phyloP scores from a whole-genome alignment of 2,329 filamentous ascomycete species.

The Colletotrichum destructivum region DNA sequence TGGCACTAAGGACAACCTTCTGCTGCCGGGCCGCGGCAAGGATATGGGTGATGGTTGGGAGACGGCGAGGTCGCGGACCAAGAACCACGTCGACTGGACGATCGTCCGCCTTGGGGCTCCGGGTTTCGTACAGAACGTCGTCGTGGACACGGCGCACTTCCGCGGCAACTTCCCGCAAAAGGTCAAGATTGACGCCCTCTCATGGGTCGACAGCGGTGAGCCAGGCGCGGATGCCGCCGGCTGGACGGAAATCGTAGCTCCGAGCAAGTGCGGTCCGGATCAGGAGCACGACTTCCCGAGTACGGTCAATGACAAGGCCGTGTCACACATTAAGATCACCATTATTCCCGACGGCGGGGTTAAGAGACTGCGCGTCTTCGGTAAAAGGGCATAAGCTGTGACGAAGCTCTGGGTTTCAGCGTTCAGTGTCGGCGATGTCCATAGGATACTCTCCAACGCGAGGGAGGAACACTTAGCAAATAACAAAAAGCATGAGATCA shows the following conservation, averaged over 20 bases:
- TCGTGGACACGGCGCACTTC: constrained; percentile 88
- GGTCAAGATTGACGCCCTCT: constrained; percentile 76
- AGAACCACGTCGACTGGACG: constrained; percentile 85
- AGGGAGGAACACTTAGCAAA: neutral
- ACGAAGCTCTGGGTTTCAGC: neutral
- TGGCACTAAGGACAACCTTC: constrained; percentile 83
- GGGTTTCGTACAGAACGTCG: constrained; percentile 74
- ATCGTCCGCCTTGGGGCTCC: constrained; percentile 80
- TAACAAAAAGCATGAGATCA: too few relatives aligned
- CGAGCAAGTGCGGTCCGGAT: constrained; percentile 81
- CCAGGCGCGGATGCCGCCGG: constrained; percentile 69
- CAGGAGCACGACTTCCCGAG: constrained; percentile 78
- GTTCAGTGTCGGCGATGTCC: neutral
- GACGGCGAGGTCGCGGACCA: constrained; percentile 80
- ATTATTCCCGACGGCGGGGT: constrained; percentile 96
- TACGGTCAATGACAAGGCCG: constrained; percentile 69
- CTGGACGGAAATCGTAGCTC: constrained; percentile 77
- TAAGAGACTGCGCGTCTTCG: constrained; percentile 86
- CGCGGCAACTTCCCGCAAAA: constrained; percentile 87
- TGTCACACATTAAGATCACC: constrained; percentile 90
- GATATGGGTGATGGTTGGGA: constrained; percentile 95
- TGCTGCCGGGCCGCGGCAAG: constrained; percentile 83
- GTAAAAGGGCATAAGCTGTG: constrained; percentile 62
- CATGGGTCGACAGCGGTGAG: constrained; percentile 68
- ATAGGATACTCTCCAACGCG: too few relatives aligned